Percentiles rank a stretch among this genome's conserved stretches.
Conservation (phyloP, 441 rosid species). For the Populus hybrid region DNA sequence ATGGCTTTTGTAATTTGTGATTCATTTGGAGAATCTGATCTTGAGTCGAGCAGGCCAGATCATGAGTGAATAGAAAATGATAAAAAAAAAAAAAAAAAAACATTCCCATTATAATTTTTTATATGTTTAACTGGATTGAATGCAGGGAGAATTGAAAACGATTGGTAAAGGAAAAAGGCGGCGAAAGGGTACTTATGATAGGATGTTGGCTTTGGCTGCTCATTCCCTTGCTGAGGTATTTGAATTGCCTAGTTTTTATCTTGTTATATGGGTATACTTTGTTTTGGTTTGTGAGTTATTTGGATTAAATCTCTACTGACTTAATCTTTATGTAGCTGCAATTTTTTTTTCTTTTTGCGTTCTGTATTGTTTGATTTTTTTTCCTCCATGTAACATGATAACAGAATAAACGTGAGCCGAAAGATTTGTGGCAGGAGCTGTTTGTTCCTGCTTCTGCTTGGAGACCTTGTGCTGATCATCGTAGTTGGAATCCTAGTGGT, state of each 20-base stretch:
- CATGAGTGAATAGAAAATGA: background rate
- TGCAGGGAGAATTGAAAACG: constrained; percentile 45
- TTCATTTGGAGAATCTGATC: background rate
- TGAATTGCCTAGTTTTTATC: constrained; percentile 1
- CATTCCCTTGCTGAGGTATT: constrained; percentile 98
- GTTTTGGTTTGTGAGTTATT: background rate
- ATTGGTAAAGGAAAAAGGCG: constrained; percentile 43
- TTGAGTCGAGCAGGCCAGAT: background rate
- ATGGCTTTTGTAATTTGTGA: background rate
- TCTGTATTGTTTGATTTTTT: constrained; percentile 5
- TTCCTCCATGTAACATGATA: constrained; percentile 28
- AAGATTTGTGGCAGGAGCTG: constrained; percentile 92
- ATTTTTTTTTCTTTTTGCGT: background rate
- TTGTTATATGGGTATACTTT: background rate
- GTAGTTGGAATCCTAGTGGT: constrained; percentile 73
- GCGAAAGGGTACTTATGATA: constrained; percentile 58
- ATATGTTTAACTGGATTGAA: background rate
- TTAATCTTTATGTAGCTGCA: background rate
- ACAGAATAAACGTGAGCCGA: constrained; percentile 81
- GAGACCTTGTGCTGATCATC: constrained; percentile 90
- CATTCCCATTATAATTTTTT: background rate
- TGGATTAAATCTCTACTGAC: background rate
- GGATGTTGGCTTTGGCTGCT: constrained; percentile 84
- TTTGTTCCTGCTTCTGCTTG: constrained; percentile 71
- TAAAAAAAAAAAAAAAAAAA: too few relatives aligned